Evolutionary conservation across 805 yeast genomes (phyloP).

Genomic region (Kuraishia borneana): DNA sequence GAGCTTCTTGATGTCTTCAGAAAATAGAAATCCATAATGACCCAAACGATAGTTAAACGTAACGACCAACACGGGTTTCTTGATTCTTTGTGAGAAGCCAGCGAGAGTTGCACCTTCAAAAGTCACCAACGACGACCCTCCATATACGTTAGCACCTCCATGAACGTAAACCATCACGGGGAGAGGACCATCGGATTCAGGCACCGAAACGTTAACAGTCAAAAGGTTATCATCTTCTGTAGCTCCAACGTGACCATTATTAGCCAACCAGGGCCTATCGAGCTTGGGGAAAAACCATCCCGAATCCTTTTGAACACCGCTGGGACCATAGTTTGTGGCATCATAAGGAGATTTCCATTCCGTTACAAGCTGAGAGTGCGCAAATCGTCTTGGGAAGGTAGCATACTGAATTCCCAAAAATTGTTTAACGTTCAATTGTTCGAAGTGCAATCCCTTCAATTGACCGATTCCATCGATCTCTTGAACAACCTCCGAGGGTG

Average conservation of each 20-base stretch:
- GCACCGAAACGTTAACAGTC: conserved; percentile 4
- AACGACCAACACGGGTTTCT: conserved; percentile 6
- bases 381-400: background rate
- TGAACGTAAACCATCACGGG: conserved; percentile 11
- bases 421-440: background rate
- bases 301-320: conserved; percentile 4
- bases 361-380: background rate
- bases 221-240: conserved; percentile 5
- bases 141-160: conserved; percentile 10
- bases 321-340: conserved; percentile 4
- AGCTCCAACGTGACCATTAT: background rate
- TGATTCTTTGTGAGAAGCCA: background rate
- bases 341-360: background rate
- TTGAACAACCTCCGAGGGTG: no score
- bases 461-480: background rate
- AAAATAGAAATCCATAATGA: conserved; percentile 10
- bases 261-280: conserved; percentile 5
- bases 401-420: conserved; percentile 1
- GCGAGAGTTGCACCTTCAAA: conserved; percentile 3
- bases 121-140: conserved; percentile 3
- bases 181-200: conserved; percentile 1
- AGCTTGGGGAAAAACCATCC: conserved; percentile 2
- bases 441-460: background rate
- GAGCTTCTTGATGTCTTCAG: conserved; percentile 6
- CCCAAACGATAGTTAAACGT: conserved; percentile 10